Evolutionary conservation across 768 basidiomycete species (phyloP).

Genomic region (Lactifluus rugatus): DNA sequence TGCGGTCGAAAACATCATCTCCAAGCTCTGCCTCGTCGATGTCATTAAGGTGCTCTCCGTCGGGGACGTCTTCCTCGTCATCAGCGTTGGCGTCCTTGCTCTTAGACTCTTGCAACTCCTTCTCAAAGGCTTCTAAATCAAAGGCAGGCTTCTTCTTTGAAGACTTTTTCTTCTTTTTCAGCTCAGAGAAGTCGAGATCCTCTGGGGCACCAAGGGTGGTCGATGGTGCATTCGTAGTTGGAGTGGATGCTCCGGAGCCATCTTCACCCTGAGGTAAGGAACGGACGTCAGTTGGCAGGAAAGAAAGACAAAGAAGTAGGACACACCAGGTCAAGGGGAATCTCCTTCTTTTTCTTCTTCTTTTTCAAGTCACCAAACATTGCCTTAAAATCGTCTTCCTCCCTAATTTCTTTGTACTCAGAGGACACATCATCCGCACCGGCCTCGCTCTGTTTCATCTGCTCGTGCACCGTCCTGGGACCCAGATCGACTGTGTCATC

Average conservation of each 20-base stretch:
- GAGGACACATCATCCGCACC: conserved; percentile 28
- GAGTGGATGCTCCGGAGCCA: conserved; percentile 56
- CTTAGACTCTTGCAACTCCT: conserved; percentile 71
- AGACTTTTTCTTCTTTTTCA: conserved; percentile 94
- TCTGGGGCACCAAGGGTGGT: conserved; percentile 34
- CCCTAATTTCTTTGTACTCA: conserved; percentile 39
- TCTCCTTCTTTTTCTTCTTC: conserved; percentile 89
- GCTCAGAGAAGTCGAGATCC: conserved; percentile 88
- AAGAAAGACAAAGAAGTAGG: neutral
- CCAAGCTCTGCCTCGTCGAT: conserved; percentile 79
- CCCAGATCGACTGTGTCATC: conserved; percentile 71
- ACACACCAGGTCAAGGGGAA: conserved; percentile 71
- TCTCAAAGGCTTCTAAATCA: conserved; percentile 91
- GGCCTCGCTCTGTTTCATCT: conserved; percentile 45
- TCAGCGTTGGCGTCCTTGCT: conserved; percentile 45
- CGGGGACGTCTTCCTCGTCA: conserved; percentile 47
- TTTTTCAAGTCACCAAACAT: conserved; percentile 88
- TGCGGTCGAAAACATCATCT: conserved; percentile 73
- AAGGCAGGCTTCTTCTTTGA: conserved; percentile 81
- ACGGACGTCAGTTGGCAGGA: neutral
- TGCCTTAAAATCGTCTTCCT: conserved; percentile 67
- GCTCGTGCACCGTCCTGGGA: conserved; percentile 64
- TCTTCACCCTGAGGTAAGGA: conserved; percentile 41
- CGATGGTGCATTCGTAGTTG: conserved; percentile 28
- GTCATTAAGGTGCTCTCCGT: conserved; percentile 55